Base-by-base conservation (phyloP, 441 rosid species). In the Biscutella laevigata region DNA sequence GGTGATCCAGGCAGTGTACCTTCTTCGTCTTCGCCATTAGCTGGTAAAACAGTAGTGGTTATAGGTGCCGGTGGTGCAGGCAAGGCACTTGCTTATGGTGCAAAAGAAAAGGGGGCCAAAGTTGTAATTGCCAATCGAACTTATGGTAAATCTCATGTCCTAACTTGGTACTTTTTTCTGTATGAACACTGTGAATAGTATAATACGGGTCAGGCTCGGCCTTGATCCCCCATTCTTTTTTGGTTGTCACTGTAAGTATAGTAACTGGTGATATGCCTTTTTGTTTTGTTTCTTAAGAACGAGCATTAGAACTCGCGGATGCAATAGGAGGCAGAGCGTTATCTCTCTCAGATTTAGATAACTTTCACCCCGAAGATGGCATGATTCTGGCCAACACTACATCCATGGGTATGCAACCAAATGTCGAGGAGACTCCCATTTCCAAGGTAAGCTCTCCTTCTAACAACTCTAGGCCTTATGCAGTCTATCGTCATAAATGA, bases 51-150 rank as follows among this genome's bases (percentile, higher is more conserved):
- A 63, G 81, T 83, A 39, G 85, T 81, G 36, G 85, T 81, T 71
- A 75, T 83, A 57, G 91, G 91, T 59, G 85, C 91, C 43, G 91
- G 91, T 41, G 91, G 91, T 63, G 85, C 91, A 64, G 83, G 91
- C 53, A 83, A 83, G 72, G 91, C 91, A 36, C 83, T 83, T 62
- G 91, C 80, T 54, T 83, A 70, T 59, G 91, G 88, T 60, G 88
- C 91, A 48, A 83, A 78, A 71, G 82, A 67, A 57, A 83, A 83
- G 53, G 87, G 87, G 8, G 85, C 88, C 1, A 78, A 73, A 64
- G 74, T 81, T 39, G 73, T 72, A 5, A 77, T 81, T 53, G 80
- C 88, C 36, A 81, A 83, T 65, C 79, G 91, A 41, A 83, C 91
- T 34, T 81, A 56, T 24, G 78, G 88, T 82, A 62, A 71, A 44